Evolutionary conservation across 345 rosid genomes (phyloP), one percentile per base, ranked within the genome.

Genomic region (Euclidium syriacum): DNA sequence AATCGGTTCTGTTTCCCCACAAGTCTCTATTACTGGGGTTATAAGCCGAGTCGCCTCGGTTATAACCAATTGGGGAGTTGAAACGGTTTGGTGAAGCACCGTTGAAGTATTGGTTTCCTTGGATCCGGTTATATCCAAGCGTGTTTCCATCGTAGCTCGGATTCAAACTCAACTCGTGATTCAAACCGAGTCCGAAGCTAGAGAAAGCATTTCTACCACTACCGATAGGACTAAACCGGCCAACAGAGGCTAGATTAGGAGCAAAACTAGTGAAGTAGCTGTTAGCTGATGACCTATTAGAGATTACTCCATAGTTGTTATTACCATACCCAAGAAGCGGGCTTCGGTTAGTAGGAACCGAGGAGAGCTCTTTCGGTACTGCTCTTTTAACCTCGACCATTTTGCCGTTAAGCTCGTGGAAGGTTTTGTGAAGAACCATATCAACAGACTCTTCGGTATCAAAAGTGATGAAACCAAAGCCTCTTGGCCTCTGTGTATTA

Each of bases 321-420:
- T 56, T 79, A 66, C 66, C 75, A 64, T 79, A 85, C 22, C 88
- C 97, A 12, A 79, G 58, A 36, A 85, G 41, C 40, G 91, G 88
- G 75, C 87, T 85, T 43, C 96, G 90, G 54, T 38, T 77, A 52
- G 40, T 6, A 62, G 86, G 85, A 62, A 78, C 81, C 1, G 85
- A 81, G 5, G 95, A 79, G 11, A 76, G 82, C 76, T 94, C 99
- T 70, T 87, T 94, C 17, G 97, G 99, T 42, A 94, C 96, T 24
- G 97, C 99, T 72, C 87, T 80, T 85, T 94, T 94, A 64, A 94
- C 99, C 85, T 94, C 99, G 10, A 94, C 97, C 95, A 87, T 80
- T 77, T 94, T 94, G 40, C 97, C 97, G 27, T 94, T 94, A 18
- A 94, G 88, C 75, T 94, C 99, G 29, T 94, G 99, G 72, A 94